Percentiles rank a stretch among this genome's conserved stretches.
Conservation (phyloP, 306 rosid genomes). For the Cucurbita pepo region DNA sequence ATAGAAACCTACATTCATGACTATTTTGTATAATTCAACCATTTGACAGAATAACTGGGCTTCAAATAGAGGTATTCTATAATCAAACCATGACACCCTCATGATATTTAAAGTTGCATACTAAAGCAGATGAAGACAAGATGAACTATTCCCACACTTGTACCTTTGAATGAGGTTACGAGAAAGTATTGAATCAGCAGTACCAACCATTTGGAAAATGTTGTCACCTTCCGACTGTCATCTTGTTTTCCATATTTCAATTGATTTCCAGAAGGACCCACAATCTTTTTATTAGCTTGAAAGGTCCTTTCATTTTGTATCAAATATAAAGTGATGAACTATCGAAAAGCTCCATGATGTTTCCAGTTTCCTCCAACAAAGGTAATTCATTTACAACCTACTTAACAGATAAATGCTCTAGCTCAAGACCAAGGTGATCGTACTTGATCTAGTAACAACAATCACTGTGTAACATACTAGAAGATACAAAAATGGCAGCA, state of each 20-base stretch:
- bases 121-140: background rate
- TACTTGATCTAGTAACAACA: background rate
- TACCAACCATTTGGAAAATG: background rate
- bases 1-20: no score
- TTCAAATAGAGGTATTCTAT: background rate
- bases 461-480: background rate
- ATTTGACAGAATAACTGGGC: background rate
- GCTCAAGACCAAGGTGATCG: background rate
- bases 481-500: slow-evolving; percentile 5
- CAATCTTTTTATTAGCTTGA: background rate
- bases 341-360: background rate
- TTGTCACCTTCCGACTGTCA: background rate
- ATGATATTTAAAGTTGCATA: no score
- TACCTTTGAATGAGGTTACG: background rate
- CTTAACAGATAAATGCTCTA: background rate
- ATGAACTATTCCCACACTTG: background rate
- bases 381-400: background rate
- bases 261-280: background rate
- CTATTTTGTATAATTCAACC: no score
- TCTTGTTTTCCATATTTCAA: background rate
- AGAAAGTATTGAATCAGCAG: background rate
- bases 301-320: background rate
- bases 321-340: background rate
- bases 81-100: background rate
- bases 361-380: background rate